Conservation (phyloP, 768 basidiomycete genomes). For the Erythrobasidium yunnanense region DNA sequence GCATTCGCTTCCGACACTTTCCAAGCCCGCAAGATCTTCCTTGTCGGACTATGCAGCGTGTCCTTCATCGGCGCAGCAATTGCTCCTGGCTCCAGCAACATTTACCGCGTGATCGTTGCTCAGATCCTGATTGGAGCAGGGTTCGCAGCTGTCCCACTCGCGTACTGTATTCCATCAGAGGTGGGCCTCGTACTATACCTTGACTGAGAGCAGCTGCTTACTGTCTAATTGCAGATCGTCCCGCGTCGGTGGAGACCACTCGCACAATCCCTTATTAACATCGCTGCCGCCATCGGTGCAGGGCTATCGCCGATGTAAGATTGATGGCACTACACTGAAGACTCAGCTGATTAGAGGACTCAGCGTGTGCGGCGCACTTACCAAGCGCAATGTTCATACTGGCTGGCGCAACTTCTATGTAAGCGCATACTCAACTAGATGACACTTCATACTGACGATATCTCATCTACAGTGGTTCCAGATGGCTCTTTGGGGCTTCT, state of each 20-base stretch:
- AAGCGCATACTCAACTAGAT: neutral
- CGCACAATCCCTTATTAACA: conserved; percentile 4
- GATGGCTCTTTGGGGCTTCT: conserved; percentile 8
- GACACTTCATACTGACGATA: neutral
- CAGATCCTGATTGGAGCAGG: conserved; percentile 7
- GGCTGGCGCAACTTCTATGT: conserved; percentile 14
- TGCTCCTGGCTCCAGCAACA: neutral
- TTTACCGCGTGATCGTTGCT: neutral
- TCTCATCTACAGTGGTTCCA: neutral
- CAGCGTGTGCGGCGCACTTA: neutral
- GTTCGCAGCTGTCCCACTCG: conserved; percentile 1
- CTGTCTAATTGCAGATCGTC: neutral
- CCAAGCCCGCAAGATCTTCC: neutral
- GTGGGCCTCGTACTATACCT: neutral
- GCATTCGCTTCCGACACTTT: conserved; percentile 8
- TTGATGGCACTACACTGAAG: neutral
- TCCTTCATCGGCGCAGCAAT: conserved; percentile 4
- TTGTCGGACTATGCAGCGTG: neutral
- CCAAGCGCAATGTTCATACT: neutral
- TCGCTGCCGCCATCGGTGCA: neutral
- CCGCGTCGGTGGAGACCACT: conserved; percentile 8
- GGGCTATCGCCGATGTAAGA: neutral
- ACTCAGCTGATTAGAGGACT: neutral
- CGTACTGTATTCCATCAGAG: conserved; percentile 12
- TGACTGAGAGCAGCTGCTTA: neutral